These are phyloP conservation scores for Podaxis sp. DNA, from an alignment of 768 basidiomycete genomes.

Conservation along the genomic window DNA sequence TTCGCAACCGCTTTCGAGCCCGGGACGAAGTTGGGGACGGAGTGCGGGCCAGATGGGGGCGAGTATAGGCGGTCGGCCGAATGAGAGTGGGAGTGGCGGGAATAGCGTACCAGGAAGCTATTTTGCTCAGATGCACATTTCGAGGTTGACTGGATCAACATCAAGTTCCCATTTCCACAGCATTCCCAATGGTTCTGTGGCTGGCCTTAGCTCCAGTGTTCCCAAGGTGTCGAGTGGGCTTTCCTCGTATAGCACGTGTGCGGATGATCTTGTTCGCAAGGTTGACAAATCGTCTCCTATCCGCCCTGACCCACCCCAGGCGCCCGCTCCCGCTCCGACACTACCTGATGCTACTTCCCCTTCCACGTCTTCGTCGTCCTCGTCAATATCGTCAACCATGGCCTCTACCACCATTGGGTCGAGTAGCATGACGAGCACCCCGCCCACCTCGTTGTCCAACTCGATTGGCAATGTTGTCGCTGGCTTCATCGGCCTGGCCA, in stretches of 20 bases:
- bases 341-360: slow-evolving; percentile 21
- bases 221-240: slow-evolving; percentile 40
- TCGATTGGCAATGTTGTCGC: slow-evolving; percentile 44
- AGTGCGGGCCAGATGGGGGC: slow-evolving; percentile 18
- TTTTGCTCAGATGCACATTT: slow-evolving; percentile 39
- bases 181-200: slow-evolving; percentile 26
- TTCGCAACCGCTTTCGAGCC: slow-evolving; percentile 75
- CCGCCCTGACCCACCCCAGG: neutral
- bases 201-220: slow-evolving; percentile 36
- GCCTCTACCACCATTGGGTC: slow-evolving; percentile 36
- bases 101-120: slow-evolving; percentile 41
- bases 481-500: slow-evolving; percentile 36
- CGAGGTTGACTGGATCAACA: slow-evolving; percentile 26
- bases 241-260: slow-evolving; percentile 26
- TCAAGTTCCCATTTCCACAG: slow-evolving; percentile 20
- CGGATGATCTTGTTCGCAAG: slow-evolving; percentile 1
- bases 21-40: slow-evolving; percentile 36
- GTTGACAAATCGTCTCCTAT: neutral
- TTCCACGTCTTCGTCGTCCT: slow-evolving; percentile 52
- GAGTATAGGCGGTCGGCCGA: slow-evolving; percentile 25
- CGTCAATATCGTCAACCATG: slow-evolving; percentile 45
- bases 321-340: slow-evolving; percentile 9
- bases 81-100: slow-evolving; percentile 32
- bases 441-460: slow-evolving; percentile 53
- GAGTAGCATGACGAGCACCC: slow-evolving; percentile 49